phyloP scores from a whole-genome alignment of 345 rosid species.

The Barbarea vulgaris region DNA sequence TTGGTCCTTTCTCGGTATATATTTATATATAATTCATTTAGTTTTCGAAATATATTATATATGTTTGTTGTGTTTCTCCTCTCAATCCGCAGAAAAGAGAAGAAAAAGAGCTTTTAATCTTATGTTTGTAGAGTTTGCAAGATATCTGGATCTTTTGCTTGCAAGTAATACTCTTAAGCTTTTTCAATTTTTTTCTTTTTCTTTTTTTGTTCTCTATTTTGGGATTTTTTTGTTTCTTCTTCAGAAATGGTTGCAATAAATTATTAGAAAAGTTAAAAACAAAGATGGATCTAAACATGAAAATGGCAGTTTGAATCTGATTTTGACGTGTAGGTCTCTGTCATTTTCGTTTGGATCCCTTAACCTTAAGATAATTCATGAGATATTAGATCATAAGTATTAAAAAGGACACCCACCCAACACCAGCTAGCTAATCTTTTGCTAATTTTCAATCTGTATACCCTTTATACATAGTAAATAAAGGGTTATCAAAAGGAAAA shows the following conservation, averaged over 20 bases:
- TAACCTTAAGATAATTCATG: neutral
- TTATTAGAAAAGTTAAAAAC: neutral
- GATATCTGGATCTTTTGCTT: slow-evolving; percentile 15
- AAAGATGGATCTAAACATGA: slow-evolving; percentile 19
- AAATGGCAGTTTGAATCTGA: slow-evolving; percentile 31
- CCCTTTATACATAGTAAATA: neutral
- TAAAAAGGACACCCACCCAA: slow-evolving; percentile 13
- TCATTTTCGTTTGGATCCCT: slow-evolving; percentile 17
- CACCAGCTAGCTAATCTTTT: slow-evolving; percentile 1
- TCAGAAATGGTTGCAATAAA: neutral
- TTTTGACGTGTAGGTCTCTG: slow-evolving; percentile 16
- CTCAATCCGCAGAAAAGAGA: neutral
- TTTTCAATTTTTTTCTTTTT: neutral
- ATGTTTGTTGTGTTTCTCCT: neutral
- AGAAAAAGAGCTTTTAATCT: neutral
- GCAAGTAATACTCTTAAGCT: slow-evolving; percentile 1
- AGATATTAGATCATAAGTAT: slow-evolving; percentile 1
- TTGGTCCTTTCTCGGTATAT: neutral
- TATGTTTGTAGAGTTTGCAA: neutral
- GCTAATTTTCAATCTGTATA: neutral
- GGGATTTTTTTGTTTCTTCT: neutral
- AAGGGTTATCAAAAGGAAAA: neutral
- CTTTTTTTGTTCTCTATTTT: neutral
- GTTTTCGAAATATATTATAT: neutral
- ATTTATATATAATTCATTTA: neutral